phyloP scores from a whole-genome alignment of 225 moss, liverwort and hornwort genomes.

The Bryum argenteum region DNA sequence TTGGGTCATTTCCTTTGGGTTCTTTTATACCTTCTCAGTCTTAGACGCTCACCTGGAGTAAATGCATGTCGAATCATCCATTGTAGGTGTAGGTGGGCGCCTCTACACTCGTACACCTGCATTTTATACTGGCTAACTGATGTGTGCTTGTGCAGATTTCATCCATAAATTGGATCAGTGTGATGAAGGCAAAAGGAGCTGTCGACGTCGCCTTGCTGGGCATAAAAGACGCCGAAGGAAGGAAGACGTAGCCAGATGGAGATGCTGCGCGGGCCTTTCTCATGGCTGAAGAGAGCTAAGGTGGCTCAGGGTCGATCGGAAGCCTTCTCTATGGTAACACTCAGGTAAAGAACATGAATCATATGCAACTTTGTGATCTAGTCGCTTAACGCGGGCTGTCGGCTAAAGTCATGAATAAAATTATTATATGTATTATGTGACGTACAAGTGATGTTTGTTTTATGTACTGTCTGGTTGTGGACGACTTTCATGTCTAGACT shows the following conservation, averaged over 20 bases:
- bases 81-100: background rate
- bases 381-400: no score
- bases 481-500: no score
- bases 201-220: slow-evolving; percentile 88
- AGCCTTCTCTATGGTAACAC: slow-evolving; percentile 71
- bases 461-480: no score
- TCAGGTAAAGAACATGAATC: slow-evolving; percentile 46
- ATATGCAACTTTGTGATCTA: background rate
- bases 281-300: slow-evolving; percentile 69
- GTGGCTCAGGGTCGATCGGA: slow-evolving; percentile 59
- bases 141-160: slow-evolving; percentile 44
- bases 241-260: slow-evolving; percentile 87
- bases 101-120: background rate
- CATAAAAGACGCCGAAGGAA: slow-evolving; percentile 89
- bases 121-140: background rate
- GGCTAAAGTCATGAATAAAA: no score
- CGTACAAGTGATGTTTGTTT: no score
- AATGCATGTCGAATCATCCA: background rate
- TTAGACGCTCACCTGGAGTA: background rate
- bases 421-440: no score
- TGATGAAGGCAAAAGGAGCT: slow-evolving; percentile 96
- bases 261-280: slow-evolving; percentile 55
- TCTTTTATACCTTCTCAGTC: background rate
- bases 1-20: background rate
- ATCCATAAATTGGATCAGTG: slow-evolving; percentile 76